Base-by-base conservation (phyloP, 768 basidiomycete genomes). In the Leccinum rimulosum region DNA sequence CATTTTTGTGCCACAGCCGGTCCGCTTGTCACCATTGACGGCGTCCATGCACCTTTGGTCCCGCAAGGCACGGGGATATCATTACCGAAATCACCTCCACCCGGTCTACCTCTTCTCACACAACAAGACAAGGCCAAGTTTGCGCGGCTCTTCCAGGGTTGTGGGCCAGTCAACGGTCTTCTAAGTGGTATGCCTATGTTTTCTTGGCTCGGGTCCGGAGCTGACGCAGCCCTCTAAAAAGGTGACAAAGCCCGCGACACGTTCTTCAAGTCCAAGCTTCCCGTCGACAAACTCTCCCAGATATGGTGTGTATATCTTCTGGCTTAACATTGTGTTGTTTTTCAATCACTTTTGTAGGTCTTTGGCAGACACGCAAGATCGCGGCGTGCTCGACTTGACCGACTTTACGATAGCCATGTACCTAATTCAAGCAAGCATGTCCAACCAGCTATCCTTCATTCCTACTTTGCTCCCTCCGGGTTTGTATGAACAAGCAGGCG, bases 341-440 rank as follows among this genome's bases (percentile, higher is more conserved):
- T 56, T 22, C 28, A 50, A 54, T 35, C 19, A 53, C 40, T 45
- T 43, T 53, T 52, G 3, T 66, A 97, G 95, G 95, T 88, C 82
- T 62, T 82, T 99, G 40, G 90, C 95, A n/a, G 97, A 99, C 73
- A 95, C 95, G 4, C 91, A 95, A 74, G 84, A 90, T 64, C 84
- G 97, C 61, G 96, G 97, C 54, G 78, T 82, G 12, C 86, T 99
- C 60, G 97, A 99, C 72, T 77, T 85, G 15, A 81, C 88, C 49
- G 97, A 99, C 74, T 99, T 99, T 70, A 88, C 90, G 60, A 85
- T 99, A 68, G 97, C 89, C 43, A 95, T 97, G 95, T 93, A 93
- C 73, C 84, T 98, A 70, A 95, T 98, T 63, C 95, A 98, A 74
- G 88, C 84, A n/a, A 77, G 83, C 40, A 97, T 98, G 95, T 85